These are phyloP conservation scores for Cryptococcus neoformans DNA, from an alignment of 1,284 basidiomycete species.

Conservation along the genomic window DNA sequence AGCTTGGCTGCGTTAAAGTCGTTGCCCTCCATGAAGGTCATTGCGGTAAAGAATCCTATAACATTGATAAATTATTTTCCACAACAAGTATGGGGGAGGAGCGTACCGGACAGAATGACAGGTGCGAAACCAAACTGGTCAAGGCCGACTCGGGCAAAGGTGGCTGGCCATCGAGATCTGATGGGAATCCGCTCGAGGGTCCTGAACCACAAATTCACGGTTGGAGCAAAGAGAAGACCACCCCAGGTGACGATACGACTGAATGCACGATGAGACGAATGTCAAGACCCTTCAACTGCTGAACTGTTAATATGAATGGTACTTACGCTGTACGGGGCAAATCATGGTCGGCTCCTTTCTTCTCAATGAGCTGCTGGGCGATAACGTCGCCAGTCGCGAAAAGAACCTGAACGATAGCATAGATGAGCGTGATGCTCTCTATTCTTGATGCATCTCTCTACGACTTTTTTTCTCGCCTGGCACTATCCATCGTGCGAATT, in stretches of 20 bases:
- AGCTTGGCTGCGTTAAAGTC: conserved; percentile 42
- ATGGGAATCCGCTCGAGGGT: conserved; percentile 42
- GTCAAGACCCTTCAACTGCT: neutral
- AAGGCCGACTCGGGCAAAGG: conserved; percentile 41
- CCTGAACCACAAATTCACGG: conserved; percentile 47
- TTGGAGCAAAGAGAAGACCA: conserved; percentile 49
- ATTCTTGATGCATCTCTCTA: neutral
- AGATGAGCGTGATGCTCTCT: neutral
- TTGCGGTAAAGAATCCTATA: conserved; percentile 51
- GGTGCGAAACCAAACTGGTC: conserved; percentile 53
- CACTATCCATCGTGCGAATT: too few species aligned
- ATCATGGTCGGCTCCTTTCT: conserved; percentile 50
- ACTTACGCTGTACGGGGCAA: conserved; percentile 49
- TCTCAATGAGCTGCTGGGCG: conserved; percentile 54
- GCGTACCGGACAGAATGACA: conserved; percentile 39
- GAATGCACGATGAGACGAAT: neutral
- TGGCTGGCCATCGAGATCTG: conserved; percentile 32
- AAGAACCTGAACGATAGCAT: conserved; percentile 33
- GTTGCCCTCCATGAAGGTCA: conserved; percentile 52
- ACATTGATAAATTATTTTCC: conserved; percentile 1
- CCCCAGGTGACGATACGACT: conserved; percentile 50
- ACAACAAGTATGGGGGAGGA: neutral
- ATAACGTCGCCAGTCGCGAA: conserved; percentile 53
- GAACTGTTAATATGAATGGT: neutral
- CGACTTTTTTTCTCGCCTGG: neutral